A percentile compares a stretch with the other conserved stretches of the same genome.
phyloP scores from a whole-genome alignment of 1,284 basidiomycete genomes.

The Kwoniella shivajii region DNA sequence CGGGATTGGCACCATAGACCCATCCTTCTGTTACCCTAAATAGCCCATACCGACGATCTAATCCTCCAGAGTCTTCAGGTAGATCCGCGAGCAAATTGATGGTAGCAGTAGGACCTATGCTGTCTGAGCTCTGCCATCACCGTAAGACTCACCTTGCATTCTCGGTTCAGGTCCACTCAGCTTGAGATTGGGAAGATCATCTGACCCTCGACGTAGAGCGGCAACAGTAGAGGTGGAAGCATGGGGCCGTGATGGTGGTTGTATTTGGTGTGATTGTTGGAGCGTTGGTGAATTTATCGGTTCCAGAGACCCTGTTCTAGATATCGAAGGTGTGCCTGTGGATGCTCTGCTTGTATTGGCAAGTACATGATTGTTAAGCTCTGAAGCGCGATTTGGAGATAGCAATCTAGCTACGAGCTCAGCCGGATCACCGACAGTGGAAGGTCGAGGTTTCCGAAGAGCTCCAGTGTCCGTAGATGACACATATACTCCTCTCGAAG shows the following conservation, averaged over 20 bases:
- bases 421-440: slow-evolving; percentile 4
- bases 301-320: neutral
- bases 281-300: neutral
- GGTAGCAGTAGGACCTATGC: slow-evolving; percentile 15
- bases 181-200: slow-evolving; percentile 12
- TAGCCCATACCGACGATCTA: slow-evolving; percentile 15
- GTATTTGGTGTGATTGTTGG: neutral
- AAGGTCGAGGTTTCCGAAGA: slow-evolving; percentile 11
- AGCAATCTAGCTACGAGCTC: slow-evolving; percentile 10
- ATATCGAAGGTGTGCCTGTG: neutral
- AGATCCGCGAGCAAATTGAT: slow-evolving; percentile 10
- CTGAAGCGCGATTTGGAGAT: neutral
- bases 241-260: neutral
- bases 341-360: neutral
- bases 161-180: slow-evolving; percentile 14
- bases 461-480: slow-evolving; percentile 13
- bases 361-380: neutral
- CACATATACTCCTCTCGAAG: slow-evolving; percentile 14
- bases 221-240: neutral
- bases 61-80: slow-evolving; percentile 5
- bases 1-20: slow-evolving; percentile 14
- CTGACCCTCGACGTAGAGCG: neutral
- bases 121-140: neutral
- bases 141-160: slow-evolving; percentile 7
- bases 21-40: slow-evolving; percentile 16